Percentiles rank a stretch among this genome's conserved stretches.
Evolutionary conservation across 2,329 filamentous ascomycete species (phyloP).

Genomic region (Aschersonia sp.): DNA sequence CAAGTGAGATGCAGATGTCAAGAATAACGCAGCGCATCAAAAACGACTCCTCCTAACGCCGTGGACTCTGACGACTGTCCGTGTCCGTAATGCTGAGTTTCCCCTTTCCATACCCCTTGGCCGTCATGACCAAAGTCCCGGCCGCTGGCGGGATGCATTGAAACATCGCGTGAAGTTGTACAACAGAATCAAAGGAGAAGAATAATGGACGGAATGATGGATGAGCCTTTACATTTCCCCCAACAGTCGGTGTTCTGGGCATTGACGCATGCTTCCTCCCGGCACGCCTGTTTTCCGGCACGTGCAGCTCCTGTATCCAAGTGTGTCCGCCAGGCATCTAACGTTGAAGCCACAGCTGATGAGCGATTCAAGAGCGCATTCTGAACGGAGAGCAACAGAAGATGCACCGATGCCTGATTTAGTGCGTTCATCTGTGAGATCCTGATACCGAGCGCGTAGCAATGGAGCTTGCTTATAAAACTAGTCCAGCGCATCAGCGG

Average conservation of each 20-base stretch:
- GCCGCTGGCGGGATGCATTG: conserved; percentile 6
- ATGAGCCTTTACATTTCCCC: conserved; percentile 1
- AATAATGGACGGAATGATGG: conserved; percentile 7
- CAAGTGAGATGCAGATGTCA: no score
- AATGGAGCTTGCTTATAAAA: no score
- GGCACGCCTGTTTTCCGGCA: not conserved
- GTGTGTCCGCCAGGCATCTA: not conserved
- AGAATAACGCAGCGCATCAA: no score
- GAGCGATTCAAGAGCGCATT: no score
- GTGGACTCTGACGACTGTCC: conserved; percentile 4
- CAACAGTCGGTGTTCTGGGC: no score
- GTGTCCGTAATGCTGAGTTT: conserved; percentile 6
- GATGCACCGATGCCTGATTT: no score
- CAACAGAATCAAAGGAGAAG: not conserved
- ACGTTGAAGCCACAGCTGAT: not conserved
- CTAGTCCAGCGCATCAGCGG: no score
- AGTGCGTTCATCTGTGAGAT: no score
- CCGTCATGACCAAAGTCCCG: conserved; percentile 7
- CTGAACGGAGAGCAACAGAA: no score
- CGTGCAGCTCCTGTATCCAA: not conserved
- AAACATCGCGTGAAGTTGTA: not conserved
- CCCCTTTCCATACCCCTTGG: not conserved
- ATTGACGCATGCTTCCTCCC: not conserved
- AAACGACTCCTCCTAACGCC: conserved; percentile 6
- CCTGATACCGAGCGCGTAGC: no score